Evolutionary conservation across 2,329 filamentous ascomycete genomes (phyloP), one percentile per base, ranked within the genome.

Genomic region (Exserohilum turcica): DNA sequence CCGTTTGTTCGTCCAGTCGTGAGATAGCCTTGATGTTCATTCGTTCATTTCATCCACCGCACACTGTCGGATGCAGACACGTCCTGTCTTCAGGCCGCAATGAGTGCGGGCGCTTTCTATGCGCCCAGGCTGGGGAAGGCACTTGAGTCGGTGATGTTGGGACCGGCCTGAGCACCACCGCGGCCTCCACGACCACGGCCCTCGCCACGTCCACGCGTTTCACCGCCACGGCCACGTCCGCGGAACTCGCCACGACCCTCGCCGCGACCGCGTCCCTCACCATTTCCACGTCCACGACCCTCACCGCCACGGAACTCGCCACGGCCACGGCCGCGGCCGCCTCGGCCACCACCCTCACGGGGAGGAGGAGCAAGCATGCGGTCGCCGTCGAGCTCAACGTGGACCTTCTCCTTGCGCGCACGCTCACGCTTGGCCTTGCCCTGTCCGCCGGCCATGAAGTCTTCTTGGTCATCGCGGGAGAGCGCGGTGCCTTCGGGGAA

Each of bases 331-430:
- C 71, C 68, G 66, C 81, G 80, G 64, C 84, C 82, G 64, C 84
- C 82, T 64, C 84, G 79, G 61, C 79, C 77, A 52, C 64, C 66
- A 32, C 61, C 61, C 57, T 71, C 69, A 51, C 72, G 68, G 49
- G 84, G 82, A 80, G 93, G 90, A 67, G 65, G 66, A 68, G 67
- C 61, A 57, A 72, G 72, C 57, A 74, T 69, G 47, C 71, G 89
- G 85, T 80, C 74, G 58, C 92, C 86, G 78, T 96, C 92, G 64
- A 97, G 90, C 73, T 96, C 91, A 70, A 97, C 76, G 75, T 89
- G 78, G 78, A 90, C 86, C 88, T 97, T 97, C 80, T 89, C 85
- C 86, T 94, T 94, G 81, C 89, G 89, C 82, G 93, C 89, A 74
- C 91, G 91, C 82, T 93, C 86, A 74, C 90, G 90, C 74, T 79